A percentile compares a stretch with the other conserved stretches of the same genome.
These are phyloP conservation scores for Omphalea diandra DNA, from an alignment of 441 rosid species.

Conservation along the genomic window DNA sequence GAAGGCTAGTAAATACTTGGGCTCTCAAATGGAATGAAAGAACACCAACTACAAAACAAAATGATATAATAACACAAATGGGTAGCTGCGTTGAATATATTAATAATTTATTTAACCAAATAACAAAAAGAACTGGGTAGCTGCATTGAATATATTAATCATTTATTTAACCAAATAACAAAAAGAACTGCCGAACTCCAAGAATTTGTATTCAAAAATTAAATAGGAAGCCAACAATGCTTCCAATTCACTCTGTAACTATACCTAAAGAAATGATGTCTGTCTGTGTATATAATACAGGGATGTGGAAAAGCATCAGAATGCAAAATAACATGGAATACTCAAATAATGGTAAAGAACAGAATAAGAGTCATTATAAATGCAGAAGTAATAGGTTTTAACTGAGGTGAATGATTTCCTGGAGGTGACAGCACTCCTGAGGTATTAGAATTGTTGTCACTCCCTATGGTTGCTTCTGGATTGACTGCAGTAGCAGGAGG, in stretches of 20 bases:
- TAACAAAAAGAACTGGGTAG: not conserved
- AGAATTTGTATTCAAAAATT: not conserved
- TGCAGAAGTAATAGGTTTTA: constrained; percentile 19
- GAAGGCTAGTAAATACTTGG: too few relatives aligned
- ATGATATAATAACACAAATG: not conserved
- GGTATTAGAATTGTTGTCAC: constrained; percentile 6
- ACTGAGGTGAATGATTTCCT: constrained; percentile 27
- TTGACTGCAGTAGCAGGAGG: constrained; percentile 60
- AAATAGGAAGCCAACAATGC: constrained; percentile 23
- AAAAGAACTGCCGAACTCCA: not conserved
- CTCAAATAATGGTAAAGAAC: constrained; percentile 35
- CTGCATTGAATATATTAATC: too few relatives aligned
- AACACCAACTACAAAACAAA: not conserved
- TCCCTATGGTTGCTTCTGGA: constrained; percentile 60
- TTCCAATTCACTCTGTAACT: constrained; percentile 19
- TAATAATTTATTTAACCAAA: not conserved
- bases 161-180: not conserved
- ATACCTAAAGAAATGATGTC: constrained; percentile 19
- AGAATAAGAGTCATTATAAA: constrained; percentile 29
- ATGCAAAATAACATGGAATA: constrained; percentile 10
- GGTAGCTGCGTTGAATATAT: not conserved
- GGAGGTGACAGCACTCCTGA: constrained; percentile 34
- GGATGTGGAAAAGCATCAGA: not conserved
- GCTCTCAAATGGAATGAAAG: not conserved
- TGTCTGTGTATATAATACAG: constrained; percentile 4